phyloP scores from a whole-genome alignment of 2,329 filamentous ascomycete species.

The Venturia aucupariae region DNA sequence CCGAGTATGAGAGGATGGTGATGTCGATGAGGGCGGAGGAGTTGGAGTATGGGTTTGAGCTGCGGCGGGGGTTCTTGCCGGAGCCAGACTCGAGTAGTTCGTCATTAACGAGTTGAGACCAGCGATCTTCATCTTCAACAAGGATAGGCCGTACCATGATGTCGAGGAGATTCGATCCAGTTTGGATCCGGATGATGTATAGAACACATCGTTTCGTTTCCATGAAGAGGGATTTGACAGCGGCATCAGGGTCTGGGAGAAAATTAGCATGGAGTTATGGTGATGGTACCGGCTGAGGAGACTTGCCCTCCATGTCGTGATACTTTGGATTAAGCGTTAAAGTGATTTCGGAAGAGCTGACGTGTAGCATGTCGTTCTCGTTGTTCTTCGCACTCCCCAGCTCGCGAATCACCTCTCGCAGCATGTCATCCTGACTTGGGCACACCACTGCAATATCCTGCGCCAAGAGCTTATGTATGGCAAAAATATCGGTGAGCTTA shows the following conservation, averaged over 20 bases:
- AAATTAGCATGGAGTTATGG: neutral
- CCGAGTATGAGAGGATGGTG: constrained; percentile 78
- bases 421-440: constrained; percentile 70
- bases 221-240: constrained; percentile 89
- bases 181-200: constrained; percentile 96
- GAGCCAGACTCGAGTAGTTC: constrained; percentile 49
- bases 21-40: constrained; percentile 64
- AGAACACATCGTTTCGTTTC: constrained; percentile 95
- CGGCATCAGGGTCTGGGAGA: constrained; percentile 72
- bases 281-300: neutral
- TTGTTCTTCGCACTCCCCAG: constrained; percentile 94
- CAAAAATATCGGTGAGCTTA: constrained; percentile 96
- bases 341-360: constrained; percentile 80
- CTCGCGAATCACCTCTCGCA: constrained; percentile 87
- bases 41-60: constrained; percentile 64
- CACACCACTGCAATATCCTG: constrained; percentile 70
- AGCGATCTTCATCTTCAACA: constrained; percentile 80
- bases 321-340: constrained; percentile 85
- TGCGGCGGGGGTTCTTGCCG: constrained; percentile 44
- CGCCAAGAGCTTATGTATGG: constrained; percentile 82
- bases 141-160: constrained; percentile 87
- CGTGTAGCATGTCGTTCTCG: constrained; percentile 82
- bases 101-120: constrained; percentile 70
- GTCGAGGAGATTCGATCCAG: constrained; percentile 83
- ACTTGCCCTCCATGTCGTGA: constrained; percentile 65